phyloP scores from a whole-genome alignment of 176 grass and related monocot genomes.

The Chloris gayana region DNA sequence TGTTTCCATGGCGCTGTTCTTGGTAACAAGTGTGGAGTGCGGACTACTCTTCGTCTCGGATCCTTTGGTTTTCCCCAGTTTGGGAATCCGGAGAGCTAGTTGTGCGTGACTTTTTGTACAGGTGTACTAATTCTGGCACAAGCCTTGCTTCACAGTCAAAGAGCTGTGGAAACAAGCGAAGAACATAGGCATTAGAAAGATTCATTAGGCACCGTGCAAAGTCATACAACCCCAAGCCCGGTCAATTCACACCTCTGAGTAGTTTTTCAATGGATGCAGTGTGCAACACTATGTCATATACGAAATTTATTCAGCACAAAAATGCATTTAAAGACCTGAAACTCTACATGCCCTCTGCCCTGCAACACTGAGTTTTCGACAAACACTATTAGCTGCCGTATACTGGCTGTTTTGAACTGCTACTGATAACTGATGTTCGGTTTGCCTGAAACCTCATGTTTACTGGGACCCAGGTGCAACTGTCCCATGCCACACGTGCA shows the following conservation, averaged over 20 bases:
- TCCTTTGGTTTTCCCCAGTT: conserved; percentile 35
- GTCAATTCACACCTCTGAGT: background rate
- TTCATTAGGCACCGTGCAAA: background rate
- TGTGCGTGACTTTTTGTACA: conserved; percentile 21
- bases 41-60: conserved; percentile 28
- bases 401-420: background rate
- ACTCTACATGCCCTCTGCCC: background rate
- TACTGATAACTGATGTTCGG: background rate
- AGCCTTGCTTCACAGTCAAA: conserved; percentile 23
- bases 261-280: background rate
- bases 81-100: conserved; percentile 22
- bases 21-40: conserved; percentile 48
- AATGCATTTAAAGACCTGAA: background rate
- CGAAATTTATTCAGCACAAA: background rate
- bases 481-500: conserved; percentile 62
- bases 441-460: conserved; percentile 35
- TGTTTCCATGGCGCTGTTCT: conserved; percentile 50
- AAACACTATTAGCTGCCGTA: background rate
- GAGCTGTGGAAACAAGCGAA: background rate
- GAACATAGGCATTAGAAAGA: background rate
- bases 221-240: background rate
- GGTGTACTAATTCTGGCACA: conserved; percentile 21
- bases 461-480: conserved; percentile 26
- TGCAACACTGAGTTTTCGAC: background rate
- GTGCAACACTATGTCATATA: background rate